Conservation (phyloP, 306 rosid genomes). For the Calophaca sinica region DNA sequence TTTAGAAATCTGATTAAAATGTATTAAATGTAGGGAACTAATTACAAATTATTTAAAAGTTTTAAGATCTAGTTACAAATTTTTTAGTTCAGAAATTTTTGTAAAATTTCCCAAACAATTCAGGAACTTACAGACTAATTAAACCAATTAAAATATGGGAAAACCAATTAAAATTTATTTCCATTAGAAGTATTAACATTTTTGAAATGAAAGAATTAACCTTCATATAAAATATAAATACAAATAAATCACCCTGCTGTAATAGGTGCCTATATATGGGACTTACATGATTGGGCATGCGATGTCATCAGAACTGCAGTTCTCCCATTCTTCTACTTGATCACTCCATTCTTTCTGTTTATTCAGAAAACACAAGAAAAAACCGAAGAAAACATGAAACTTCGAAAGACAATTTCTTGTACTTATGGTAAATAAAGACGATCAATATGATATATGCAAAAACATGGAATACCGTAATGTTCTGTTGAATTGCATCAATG, state of each 20-base stretch:
- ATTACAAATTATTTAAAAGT: too few species aligned
- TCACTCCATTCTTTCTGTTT: slow-evolving; percentile 75
- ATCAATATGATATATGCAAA: background rate
- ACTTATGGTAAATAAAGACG: background rate
- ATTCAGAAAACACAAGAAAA: background rate
- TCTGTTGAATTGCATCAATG: slow-evolving; percentile 61
- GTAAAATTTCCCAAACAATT: too few species aligned
- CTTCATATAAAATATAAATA: too few species aligned
- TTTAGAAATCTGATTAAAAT: too few species aligned
- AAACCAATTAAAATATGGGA: too few species aligned
- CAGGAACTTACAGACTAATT: too few species aligned
- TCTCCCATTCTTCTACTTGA: slow-evolving; percentile 73
- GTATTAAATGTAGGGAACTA: too few species aligned
- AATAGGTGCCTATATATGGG: background rate
- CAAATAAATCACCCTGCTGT: background rate
- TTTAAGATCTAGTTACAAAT: too few species aligned
- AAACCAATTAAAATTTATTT: too few species aligned
- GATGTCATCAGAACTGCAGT: slow-evolving; percentile 55
- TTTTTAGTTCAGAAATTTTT: too few species aligned
- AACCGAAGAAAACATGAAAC: background rate
- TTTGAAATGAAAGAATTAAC: too few species aligned
- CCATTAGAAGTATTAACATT: too few species aligned
- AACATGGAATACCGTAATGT: slow-evolving; percentile 66
- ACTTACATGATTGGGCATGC: slow-evolving; percentile 75
- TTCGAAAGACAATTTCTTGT: background rate